Evolutionary conservation across 2,329 filamentous ascomycete genomes (phyloP).

Genomic region (Fusarium coffeatum): DNA sequence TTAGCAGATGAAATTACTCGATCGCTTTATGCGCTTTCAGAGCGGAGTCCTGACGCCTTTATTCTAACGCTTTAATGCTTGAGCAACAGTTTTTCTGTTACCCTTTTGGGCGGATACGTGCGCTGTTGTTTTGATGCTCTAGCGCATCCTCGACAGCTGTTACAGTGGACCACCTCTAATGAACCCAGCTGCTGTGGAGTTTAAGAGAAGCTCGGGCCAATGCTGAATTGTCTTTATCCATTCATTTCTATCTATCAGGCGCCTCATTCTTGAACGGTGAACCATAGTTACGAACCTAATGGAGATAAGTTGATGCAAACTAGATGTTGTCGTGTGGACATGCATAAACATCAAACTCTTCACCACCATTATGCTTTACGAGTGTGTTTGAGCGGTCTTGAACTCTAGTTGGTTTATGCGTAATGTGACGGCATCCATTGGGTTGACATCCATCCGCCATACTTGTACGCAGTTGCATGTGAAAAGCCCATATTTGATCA

Average conservation of each 20-base stretch:
- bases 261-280: conserved; percentile 28
- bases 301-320: conserved; percentile 1
- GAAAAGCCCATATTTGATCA: not conserved
- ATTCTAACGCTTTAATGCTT: not conserved
- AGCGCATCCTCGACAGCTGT: conserved; percentile 25
- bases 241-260: conserved; percentile 13
- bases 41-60: fast-evolving
- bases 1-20: fast-evolving
- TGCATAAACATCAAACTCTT: not conserved
- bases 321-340: not conserved
- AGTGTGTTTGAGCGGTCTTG: not conserved
- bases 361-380: not conserved
- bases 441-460: not conserved
- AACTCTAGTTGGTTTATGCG: not conserved
- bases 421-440: not conserved
- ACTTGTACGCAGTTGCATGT: conserved; percentile 2
- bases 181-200: conserved; percentile 22
- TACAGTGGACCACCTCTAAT: conserved; percentile 23
- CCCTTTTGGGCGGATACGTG: conserved; percentile 21
- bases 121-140: conserved; percentile 35
- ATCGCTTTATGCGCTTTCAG: fast-evolving
- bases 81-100: not conserved
- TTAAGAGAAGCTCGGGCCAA: conserved; percentile 18
- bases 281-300: not conserved
- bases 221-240: conserved; percentile 12